Evolutionary conservation across 1,284 basidiomycete genomes (phyloP).

Genomic region (Singerocomus inundabilis): DNA sequence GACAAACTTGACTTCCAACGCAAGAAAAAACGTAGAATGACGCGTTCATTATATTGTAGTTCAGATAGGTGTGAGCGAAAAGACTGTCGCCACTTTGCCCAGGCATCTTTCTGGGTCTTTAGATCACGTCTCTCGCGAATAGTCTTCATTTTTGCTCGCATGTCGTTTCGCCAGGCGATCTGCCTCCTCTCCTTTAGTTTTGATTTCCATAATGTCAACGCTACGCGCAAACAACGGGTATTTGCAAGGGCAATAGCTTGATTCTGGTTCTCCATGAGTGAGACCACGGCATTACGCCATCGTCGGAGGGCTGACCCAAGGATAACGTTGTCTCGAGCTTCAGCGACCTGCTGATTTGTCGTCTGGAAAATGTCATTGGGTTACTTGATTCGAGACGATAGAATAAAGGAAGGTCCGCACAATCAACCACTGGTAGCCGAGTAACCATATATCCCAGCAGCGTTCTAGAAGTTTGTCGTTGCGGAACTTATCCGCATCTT

Average conservation of each 20-base stretch:
- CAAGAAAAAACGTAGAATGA: constrained; percentile 43
- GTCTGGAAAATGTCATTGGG: constrained; percentile 40
- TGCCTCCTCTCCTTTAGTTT: constrained; percentile 52
- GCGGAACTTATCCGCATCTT: constrained; percentile 67
- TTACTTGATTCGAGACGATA: constrained; percentile 14
- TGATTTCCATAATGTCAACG: constrained; percentile 48
- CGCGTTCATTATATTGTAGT: constrained; percentile 44
- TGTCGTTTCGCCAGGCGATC: constrained; percentile 58
- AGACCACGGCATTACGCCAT: constrained; percentile 50
- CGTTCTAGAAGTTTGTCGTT: constrained; percentile 59
- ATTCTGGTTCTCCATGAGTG: constrained; percentile 38
- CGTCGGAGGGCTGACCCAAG: constrained; percentile 55
- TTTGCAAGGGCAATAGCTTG: constrained; percentile 44
- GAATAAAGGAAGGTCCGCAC: constrained; percentile 44
- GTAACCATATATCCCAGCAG: constrained; percentile 70
- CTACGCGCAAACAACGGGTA: constrained; percentile 39
- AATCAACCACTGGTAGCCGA: constrained; percentile 64
- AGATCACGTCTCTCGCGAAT: constrained; percentile 53
- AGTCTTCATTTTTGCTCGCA: constrained; percentile 65
- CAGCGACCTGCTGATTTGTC: constrained; percentile 58
- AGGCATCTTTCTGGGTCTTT: constrained; percentile 50
- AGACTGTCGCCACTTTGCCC: constrained; percentile 61
- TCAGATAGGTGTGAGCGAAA: constrained; percentile 49
- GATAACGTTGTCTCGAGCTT: constrained; percentile 57
- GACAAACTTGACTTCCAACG: constrained; percentile 51